Base-by-base conservation (phyloP, 164 flowering plant species). In the Amborella trichopoda region DNA sequence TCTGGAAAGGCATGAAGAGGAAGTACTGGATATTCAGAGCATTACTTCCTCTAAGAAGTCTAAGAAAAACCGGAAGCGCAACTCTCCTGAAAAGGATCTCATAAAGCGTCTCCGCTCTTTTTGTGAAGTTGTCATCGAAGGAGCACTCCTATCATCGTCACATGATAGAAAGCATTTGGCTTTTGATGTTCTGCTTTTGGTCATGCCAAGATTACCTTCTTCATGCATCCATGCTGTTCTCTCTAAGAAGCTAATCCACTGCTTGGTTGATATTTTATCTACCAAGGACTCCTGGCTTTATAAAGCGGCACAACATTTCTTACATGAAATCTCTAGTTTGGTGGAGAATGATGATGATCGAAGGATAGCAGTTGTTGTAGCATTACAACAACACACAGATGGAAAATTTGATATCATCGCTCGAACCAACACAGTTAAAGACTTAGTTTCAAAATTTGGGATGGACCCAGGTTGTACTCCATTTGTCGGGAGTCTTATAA, bases 111-210 rank as follows among this genome's bases (percentile, higher is more conserved):
- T 93, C 26, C 68, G 48, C 25, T 55, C 38, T 64, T 93, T 93
- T 46, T 68, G 61, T 49, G 95, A 85, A 58, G 66, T 79, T 52
- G 60, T 82, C 43, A 68, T 93, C 52, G 99, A 93, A 62, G 91
- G 80, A 61, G 68, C 83, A 19, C 91, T 93, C 52, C 81, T 93
- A 38, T 26, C 50, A 14, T 88, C 96, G 44, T 93, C 99, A 45
- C 99, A 93, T 73, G 96, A 88, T 48, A 86, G 99, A 8, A 93
- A 93, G 47, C 88, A 82, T 63, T 72, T 93, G 64, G 99, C 81
- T 14, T 71, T 93, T 60, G 83, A 83, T 62, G 49, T 83, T 55
- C 49, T 88, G 43, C 85, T 80, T 53, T 84, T 88, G 51, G 72
- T 88, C 39, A 67, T 93, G 4, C 88, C 82, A 23, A 77, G 79